Conservation (phyloP, 768 basidiomycete species). For the Mycena haematopus region DNA sequence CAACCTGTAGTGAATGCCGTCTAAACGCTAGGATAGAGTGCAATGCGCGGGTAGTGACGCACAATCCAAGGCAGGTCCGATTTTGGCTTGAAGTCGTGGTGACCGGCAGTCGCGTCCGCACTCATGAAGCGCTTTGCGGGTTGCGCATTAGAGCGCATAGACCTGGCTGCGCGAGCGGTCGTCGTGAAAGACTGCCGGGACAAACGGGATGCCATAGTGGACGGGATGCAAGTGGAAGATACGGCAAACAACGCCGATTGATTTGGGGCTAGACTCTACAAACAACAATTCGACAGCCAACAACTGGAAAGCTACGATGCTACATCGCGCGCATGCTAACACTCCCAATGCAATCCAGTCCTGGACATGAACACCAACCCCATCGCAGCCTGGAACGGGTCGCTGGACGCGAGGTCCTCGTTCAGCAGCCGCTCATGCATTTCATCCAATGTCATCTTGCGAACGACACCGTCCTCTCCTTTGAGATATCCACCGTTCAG, state of each 20-base stretch:
- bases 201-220: conserved; percentile 47
- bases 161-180: conserved; percentile 39
- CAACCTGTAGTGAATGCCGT: conserved; percentile 39
- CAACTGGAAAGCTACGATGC: neutral
- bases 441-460: conserved; percentile 30
- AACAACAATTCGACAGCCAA: neutral
- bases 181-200: conserved; percentile 43
- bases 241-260: neutral
- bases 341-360: conserved; percentile 43
- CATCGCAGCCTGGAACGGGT: conserved; percentile 58
- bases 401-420: conserved; percentile 39
- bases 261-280: neutral
- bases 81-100: conserved; percentile 40
- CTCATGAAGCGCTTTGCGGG: conserved; percentile 38
- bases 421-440: conserved; percentile 43
- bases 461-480: neutral
- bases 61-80: conserved; percentile 55
- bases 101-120: conserved; percentile 43
- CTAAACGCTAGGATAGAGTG: conserved; percentile 1
- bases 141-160: conserved; percentile 25
- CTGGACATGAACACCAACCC: conserved; percentile 49
- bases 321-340: conserved; percentile 15
- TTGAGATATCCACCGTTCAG: conserved; percentile 34
- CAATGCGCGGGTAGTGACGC: conserved; percentile 29
- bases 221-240: neutral